Evolutionary conservation across 495 filamentous ascomycete genomes (phyloP), one percentile per base, ranked within the genome.

Genomic region (Geoglossum glabrum): DNA sequence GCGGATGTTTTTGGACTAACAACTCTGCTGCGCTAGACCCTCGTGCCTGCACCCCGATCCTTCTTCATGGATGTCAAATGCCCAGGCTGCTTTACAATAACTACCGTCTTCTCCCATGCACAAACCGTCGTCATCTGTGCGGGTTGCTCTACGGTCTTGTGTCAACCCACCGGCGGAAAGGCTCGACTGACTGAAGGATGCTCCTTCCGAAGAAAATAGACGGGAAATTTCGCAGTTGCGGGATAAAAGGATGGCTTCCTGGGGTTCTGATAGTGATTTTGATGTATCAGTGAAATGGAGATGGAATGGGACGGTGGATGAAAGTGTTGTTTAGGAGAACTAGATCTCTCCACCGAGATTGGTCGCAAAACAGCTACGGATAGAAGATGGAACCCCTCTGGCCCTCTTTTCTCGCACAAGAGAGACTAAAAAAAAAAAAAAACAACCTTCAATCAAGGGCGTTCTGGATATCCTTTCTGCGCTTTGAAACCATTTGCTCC

Each of bases 21-120:
- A 8, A 26, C 25, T 8, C 27, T 31, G 45, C n/a, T 34, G 58
- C 13, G 45, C 59, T 64, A 96, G 92, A 85, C 79, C 57, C 83
- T 98, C 67, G 92, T 98, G 68, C 92, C 92, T 65, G 83, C 81
- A 59, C 92, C 92, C 62, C 87, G 92, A 67, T 95, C 89, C 65
- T 98, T 97, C 83, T 98, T 98, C 82, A 98, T 98, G 92, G 92
- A 98, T 67, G 92, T 98, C 76, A 98, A 96, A 81, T 98, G 92
- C 83, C 92, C 90, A 69, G 92, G 92, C 68, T 98, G 92, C 84
- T 98, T 98, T 84, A 95, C 87, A 67, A 98, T 98, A 82, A 98
- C 92, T 69, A 96, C 90, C 72, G 92, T 98, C 73, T 98, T 95
- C 85, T 96, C 90, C 59, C 92, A 98, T 80, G 92, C 92, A 71